phyloP scores from a whole-genome alignment of 129 eudicot genomes.

The Gnaphalium uliginosum region DNA sequence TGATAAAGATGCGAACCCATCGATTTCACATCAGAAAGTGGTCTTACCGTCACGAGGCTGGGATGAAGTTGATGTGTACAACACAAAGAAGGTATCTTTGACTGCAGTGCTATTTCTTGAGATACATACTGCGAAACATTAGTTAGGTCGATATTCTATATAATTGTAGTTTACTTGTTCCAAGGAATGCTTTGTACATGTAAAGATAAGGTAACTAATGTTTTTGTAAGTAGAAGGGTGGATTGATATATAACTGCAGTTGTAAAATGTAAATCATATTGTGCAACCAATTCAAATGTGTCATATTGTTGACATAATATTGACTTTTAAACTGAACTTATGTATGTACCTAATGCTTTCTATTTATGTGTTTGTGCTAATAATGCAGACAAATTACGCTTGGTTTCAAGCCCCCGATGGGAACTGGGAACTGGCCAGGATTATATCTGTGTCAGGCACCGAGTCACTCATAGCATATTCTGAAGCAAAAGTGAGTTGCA shows the following conservation, averaged over 20 bases:
- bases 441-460: slow-evolving; percentile 57
- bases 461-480: slow-evolving; percentile 61
- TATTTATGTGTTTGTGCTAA: slow-evolving; percentile 8
- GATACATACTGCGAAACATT: background rate
- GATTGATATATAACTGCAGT: background rate
- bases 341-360: slow-evolving; percentile 15
- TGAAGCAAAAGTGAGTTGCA: slow-evolving; percentile 59
- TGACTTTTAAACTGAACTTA: slow-evolving; percentile 17
- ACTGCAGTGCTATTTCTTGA: background rate
- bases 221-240: too few relatives aligned
- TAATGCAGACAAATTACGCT: slow-evolving; percentile 64
- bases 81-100: slow-evolving; percentile 67
- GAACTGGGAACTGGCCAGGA: slow-evolving; percentile 82
- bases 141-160: background rate
- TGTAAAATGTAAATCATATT: background rate
- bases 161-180: background rate
- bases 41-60: slow-evolving; percentile 44
- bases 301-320: background rate
- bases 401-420: slow-evolving; percentile 89
- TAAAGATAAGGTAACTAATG: background rate
- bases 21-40: slow-evolving; percentile 38
- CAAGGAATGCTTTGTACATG: background rate
- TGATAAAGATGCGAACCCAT: slow-evolving; percentile 40
- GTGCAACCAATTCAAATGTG: slow-evolving; percentile 1
- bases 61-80: slow-evolving; percentile 73